Base-by-base conservation (phyloP, 1,284 basidiomycete genomes). In the Ceratobasidium sp. region DNA sequence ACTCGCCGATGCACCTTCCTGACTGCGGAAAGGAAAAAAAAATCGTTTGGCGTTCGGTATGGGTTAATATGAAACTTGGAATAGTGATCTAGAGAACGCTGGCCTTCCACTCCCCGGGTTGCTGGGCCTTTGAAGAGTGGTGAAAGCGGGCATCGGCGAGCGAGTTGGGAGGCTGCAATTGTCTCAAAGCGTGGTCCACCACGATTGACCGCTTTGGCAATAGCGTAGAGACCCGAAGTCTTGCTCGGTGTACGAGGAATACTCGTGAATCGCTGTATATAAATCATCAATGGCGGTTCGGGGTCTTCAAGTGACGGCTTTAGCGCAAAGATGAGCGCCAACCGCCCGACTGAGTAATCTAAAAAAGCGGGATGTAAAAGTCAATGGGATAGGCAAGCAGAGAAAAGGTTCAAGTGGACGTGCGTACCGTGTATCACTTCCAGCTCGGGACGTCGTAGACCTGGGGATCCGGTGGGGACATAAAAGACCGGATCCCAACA, bases 291-390 rank as follows among this genome's bases (percentile, higher is more conserved):
- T 33, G 6, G 56, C 29, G 56, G 56, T 36, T 22, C 19, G 31
- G 56, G 56, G 17, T 33, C 56, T 19, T 57, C 56, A 31, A n/a
- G 56, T 14, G 56, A 57, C 19, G 56, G 56, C 36, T 29, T 57
- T 36, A 57, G 29, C 36, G 56, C 56, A 19, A 57, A 57, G 19
- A 57, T 19, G 31, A 57, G 36, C 31, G 31, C 29, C 6, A 57
- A 14, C 1, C 56, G 56, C n/a, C 56, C 56, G n/a, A 57, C 56
- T 29, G 56, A 33, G 31, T 57, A 57, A 17, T 57, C 56, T 57
- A 33, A 29, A 27, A 5, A 24, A 51, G 5, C 7, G 15, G n/a
- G 1, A 17, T 17, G 19, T 24, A n/a, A 51, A 51, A 4, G 22
- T n/a, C 48, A 51, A 6, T 51, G 15, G 9, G 19, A 9, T 47